phyloP scores from a whole-genome alignment of 345 rosid species.

The Microthlaspi erraticum region DNA sequence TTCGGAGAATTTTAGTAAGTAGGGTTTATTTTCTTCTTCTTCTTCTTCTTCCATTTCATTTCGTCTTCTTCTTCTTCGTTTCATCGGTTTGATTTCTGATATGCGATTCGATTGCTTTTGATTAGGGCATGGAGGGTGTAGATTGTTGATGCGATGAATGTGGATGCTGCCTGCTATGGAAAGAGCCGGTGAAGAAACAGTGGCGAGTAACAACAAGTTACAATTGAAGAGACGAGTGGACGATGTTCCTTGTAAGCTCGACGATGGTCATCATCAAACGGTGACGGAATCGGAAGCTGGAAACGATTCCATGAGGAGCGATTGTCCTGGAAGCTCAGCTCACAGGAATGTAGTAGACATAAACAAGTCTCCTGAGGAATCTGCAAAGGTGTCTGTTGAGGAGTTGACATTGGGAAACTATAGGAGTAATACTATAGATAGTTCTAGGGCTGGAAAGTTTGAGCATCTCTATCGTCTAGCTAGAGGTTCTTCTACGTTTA shows the following conservation, averaged over 20 bases:
- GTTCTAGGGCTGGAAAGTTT: slow-evolving; percentile 44
- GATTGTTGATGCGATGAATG: slow-evolving; percentile 38
- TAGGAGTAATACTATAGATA: slow-evolving; percentile 35
- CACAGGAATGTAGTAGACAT: slow-evolving; percentile 38
- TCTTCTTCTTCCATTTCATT: no score
- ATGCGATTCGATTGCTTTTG: slow-evolving; percentile 32
- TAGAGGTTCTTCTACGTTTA: slow-evolving; percentile 42
- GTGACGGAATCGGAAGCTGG: slow-evolving; percentile 44
- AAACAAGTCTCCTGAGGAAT: slow-evolving; percentile 40
- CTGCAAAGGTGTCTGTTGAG: slow-evolving; percentile 45
- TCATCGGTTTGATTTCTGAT: slow-evolving; percentile 33
- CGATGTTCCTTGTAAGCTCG: slow-evolving; percentile 50
- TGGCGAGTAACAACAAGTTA: slow-evolving; percentile 39
- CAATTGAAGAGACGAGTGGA: slow-evolving; percentile 42
- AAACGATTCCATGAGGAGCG: slow-evolving; percentile 33
- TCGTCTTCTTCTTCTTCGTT: background rate
- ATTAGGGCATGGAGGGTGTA: slow-evolving; percentile 33
- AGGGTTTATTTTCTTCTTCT: background rate
- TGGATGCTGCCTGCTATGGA: slow-evolving; percentile 47
- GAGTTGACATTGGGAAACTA: slow-evolving; percentile 52
- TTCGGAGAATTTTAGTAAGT: slow-evolving; percentile 11
- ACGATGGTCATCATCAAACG: slow-evolving; percentile 41
- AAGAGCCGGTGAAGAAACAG: slow-evolving; percentile 50
- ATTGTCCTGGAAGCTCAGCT: slow-evolving; percentile 48
- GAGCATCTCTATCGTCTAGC: slow-evolving; percentile 42